Conservation (phyloP, 345 rosid genomes). For the Aquilaria yunnanensis region DNA sequence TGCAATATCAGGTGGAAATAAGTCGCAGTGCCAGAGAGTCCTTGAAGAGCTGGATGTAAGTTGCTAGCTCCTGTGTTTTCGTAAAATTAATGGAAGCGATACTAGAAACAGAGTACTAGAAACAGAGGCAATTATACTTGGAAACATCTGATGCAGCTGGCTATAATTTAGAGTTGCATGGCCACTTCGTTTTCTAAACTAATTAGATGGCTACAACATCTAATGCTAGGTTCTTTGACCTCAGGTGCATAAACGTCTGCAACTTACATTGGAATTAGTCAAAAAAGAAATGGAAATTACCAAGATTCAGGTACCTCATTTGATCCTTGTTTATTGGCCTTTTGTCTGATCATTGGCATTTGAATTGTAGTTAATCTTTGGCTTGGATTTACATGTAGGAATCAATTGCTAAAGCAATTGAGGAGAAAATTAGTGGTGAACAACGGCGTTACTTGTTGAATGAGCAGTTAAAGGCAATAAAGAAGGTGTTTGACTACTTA, state of each 20-base stretch:
- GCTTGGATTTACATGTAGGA: constrained; percentile 43
- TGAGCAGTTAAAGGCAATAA: constrained; percentile 98
- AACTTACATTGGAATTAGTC: constrained; percentile 76
- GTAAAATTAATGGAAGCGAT: too few species aligned
- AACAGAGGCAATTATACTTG: neutral
- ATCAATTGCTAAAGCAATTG: constrained; percentile 96
- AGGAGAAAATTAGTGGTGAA: constrained; percentile 98
- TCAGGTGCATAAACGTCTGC: constrained; percentile 88
- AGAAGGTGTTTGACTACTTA: constrained; percentile 53
- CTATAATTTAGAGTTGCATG: neutral
- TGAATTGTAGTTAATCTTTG: constrained; percentile 4
- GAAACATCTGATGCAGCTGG: neutral
- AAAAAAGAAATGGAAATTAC: constrained; percentile 98
- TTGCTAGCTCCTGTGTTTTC: constrained; percentile 8
- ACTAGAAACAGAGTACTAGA: too few species aligned
- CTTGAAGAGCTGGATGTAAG: constrained; percentile 99
- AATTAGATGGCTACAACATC: neutral
- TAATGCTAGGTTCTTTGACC: constrained; percentile 3
- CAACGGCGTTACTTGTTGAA: constrained; percentile 95
- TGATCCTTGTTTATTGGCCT: constrained; percentile 2
- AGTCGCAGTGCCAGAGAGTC: constrained; percentile 76
- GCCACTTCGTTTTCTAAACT: neutral
- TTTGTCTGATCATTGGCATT: constrained; percentile 8
- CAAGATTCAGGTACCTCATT: constrained; percentile 76
- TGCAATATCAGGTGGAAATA: constrained; percentile 93